Conservation (phyloP, 2,329 filamentous ascomycete genomes). For the Aspergillus sp. region DNA sequence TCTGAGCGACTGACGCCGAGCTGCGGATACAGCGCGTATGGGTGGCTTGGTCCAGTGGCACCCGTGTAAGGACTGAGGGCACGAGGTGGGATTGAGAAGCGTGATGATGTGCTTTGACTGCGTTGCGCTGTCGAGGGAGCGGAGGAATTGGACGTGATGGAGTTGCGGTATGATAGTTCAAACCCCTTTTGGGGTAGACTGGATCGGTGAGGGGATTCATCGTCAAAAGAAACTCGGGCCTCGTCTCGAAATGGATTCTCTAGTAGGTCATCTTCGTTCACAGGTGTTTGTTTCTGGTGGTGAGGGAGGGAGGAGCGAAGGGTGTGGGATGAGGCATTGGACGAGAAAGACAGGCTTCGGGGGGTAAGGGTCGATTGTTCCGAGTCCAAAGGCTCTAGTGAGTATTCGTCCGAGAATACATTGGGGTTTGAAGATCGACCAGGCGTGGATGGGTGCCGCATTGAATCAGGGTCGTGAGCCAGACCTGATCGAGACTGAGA, state of each 20-base stretch:
- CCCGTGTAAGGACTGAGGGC: conserved; percentile 70
- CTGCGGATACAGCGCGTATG: conserved; percentile 84
- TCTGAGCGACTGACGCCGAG: conserved; percentile 60
- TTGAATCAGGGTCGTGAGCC: conserved; percentile 32
- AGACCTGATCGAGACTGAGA: conserved; percentile 32
- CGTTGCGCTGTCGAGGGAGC: conserved; percentile 41
- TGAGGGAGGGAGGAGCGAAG: conserved; percentile 33
- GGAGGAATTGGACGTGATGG: conserved; percentile 36
- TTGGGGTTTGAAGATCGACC: conserved; percentile 45
- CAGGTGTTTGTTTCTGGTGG: conserved; percentile 30
- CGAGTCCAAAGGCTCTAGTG: conserved; percentile 47
- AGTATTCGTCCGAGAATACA: conserved; percentile 56
- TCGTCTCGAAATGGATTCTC: conserved; percentile 44
- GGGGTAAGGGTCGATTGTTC: conserved; percentile 37
- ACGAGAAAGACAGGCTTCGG: conserved; percentile 36
- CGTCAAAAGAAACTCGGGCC: conserved; percentile 38
- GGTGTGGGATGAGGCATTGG: conserved; percentile 39
- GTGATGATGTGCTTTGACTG: conserved; percentile 50
- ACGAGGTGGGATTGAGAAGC: conserved; percentile 49
- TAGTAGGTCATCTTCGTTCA: conserved; percentile 31
- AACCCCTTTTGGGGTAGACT: conserved; percentile 42
- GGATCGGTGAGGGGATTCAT: conserved; percentile 34
- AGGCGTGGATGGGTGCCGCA: conserved; percentile 34
- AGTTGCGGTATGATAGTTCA: conserved; percentile 37
- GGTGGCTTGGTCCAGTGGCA: conserved; percentile 76